Conservation (phyloP, 495 filamentous ascomycete species). For the Penicillium parvum region DNA sequence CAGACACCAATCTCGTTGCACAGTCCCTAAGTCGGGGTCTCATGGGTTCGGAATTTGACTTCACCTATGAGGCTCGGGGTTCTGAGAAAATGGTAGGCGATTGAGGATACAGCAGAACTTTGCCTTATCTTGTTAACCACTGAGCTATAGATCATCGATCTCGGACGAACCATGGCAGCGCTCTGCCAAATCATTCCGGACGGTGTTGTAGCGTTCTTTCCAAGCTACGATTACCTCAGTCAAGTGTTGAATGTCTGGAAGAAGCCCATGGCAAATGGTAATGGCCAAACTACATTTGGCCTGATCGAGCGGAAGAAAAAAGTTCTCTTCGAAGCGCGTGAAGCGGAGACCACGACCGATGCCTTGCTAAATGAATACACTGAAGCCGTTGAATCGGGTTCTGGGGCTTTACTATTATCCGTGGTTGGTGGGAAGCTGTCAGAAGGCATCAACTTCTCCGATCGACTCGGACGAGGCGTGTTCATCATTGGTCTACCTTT, state of each 20-base stretch:
- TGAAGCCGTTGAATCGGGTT: constrained; percentile 57
- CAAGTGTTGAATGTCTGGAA: constrained; percentile 68
- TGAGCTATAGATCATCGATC: constrained; percentile 59
- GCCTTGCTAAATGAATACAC: constrained; percentile 68
- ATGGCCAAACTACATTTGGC: constrained; percentile 25
- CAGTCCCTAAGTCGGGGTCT: constrained; percentile 55
- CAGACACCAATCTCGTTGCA: constrained; percentile 71
- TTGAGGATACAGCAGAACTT: background rate
- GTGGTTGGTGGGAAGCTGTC: constrained; percentile 94
- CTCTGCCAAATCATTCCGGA: constrained; percentile 74
- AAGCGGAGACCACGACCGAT: constrained; percentile 49
- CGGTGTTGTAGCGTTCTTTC: constrained; percentile 94
- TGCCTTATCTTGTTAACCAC: background rate
- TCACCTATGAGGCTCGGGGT: constrained; percentile 74
- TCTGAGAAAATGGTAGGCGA: constrained; percentile 49
- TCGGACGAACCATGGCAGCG: constrained; percentile 68
- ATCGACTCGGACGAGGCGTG: constrained; percentile 82
- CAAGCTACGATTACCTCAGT: constrained; percentile 85
- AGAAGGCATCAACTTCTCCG: constrained; percentile 98
- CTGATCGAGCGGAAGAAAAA: constrained; percentile 56
- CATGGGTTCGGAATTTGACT: constrained; percentile 66
- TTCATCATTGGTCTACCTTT: constrained; percentile 88
- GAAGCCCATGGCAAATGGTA: constrained; percentile 27
- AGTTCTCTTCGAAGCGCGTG: constrained; percentile 62
- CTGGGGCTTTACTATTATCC: constrained; percentile 79